Evolutionary conservation across 495 filamentous ascomycete genomes (phyloP).

Genomic region (Penicillium argentinense): DNA sequence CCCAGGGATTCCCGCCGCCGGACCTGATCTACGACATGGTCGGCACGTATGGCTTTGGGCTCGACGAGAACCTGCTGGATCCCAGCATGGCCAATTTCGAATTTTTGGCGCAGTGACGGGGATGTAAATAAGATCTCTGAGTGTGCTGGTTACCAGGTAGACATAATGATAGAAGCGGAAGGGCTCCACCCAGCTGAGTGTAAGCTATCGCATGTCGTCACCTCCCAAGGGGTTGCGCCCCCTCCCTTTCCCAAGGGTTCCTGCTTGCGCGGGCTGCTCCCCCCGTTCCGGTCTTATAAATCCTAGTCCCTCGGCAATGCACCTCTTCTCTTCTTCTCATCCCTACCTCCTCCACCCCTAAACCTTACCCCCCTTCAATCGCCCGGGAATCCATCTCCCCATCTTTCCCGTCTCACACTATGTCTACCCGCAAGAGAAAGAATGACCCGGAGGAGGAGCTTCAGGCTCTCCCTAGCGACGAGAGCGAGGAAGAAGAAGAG

Average conservation of each 20-base stretch:
- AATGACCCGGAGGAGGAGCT: conserved; percentile 61
- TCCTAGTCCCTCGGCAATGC: conserved; percentile 6
- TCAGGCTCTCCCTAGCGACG: conserved; percentile 60
- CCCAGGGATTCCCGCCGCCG: conserved; percentile 47
- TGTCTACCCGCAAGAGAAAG: conserved; percentile 69
- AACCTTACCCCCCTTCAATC: conserved; percentile 7
- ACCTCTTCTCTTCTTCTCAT: conserved; percentile 4
- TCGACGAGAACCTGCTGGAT: conserved; percentile 48
- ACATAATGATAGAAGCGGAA: no score
- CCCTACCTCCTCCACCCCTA: conserved; percentile 5
- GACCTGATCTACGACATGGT: conserved; percentile 52
- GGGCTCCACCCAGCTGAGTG: conserved; percentile 16
- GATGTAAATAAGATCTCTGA: not conserved
- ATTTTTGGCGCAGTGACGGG: conserved; percentile 36
- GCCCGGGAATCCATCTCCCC: conserved; percentile 11
- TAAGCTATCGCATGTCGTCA: conserved; percentile 32
- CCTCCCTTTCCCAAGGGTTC: conserved; percentile 15
- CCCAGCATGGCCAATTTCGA: conserved; percentile 50
- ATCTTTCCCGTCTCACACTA: no score
- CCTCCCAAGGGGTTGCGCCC: conserved; percentile 23
- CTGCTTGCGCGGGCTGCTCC: no score
- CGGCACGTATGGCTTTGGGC: conserved; percentile 48
- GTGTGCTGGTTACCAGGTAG: no score
- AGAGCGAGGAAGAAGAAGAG: conserved; percentile 65
- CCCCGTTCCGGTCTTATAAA: conserved; percentile 8